Evolutionary conservation across 345 rosid genomes (phyloP).

Genomic region (sweet orange (Citrus sinensis)): DVS_A1.0 CM039164.1:1806001-1806500

Average conservation of each 20-base stretch:
- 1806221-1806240: neutral
- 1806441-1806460: no score
- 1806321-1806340: neutral
- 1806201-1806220: neutral
- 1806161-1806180: neutral
- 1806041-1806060: neutral
- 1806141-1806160: slow-evolving; percentile 33
- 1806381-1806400: no score
- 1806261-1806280: neutral
- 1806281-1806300: neutral
- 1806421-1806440: no score
- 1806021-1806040: neutral
- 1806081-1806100: slow-evolving; percentile 12
- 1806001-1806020: neutral
- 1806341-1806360: neutral
- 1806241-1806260: neutral
- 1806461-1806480: no score
- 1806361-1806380: neutral
- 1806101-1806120: slow-evolving; percentile 20
- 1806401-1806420: no score
- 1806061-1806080: neutral
- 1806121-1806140: slow-evolving; percentile 36
- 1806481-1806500: no score
- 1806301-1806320: neutral
- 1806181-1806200: neutral